phyloP scores from a whole-genome alignment of 768 basidiomycete species.

The Suillus lakei region DNA sequence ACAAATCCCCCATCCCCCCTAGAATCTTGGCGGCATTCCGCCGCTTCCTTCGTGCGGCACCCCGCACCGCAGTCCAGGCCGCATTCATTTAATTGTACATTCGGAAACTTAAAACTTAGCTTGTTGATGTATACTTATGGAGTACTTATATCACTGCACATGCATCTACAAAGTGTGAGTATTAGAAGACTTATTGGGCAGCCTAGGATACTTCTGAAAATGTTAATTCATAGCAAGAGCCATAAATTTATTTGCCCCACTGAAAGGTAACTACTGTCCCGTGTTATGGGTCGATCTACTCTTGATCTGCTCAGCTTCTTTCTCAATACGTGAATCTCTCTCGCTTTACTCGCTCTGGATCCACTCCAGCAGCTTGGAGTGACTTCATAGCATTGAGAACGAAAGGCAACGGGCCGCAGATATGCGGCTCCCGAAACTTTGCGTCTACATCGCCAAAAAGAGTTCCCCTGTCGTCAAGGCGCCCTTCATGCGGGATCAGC shows the following conservation, averaged over 20 bases:
- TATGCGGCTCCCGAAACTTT: slow-evolving; percentile 19
- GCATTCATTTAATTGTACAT: background rate
- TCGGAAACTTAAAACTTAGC: too few species aligned
- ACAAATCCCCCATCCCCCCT: background rate
- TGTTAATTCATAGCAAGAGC: background rate
- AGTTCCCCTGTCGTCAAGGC: slow-evolving; percentile 21
- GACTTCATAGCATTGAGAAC: slow-evolving; percentile 27
- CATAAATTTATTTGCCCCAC: background rate
- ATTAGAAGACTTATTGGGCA: too few species aligned
- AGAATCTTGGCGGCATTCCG: too few species aligned
- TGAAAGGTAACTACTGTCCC: background rate
- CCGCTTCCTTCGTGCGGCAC: background rate
- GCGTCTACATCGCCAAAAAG: slow-evolving; percentile 26
- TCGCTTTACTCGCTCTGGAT: slow-evolving; percentile 26
- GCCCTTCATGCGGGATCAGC: slow-evolving; percentile 21
- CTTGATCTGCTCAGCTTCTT: background rate
- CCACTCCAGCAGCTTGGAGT: slow-evolving; percentile 25
- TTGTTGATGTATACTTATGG: too few species aligned
- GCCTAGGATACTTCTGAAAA: background rate
- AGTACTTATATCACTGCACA: too few species aligned
- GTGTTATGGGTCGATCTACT: background rate
- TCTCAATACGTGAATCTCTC: slow-evolving; percentile 30
- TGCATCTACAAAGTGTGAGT: background rate
- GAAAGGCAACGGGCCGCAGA: slow-evolving; percentile 32
- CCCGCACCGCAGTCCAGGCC: background rate